phyloP scores from a whole-genome alignment of 192 early-diverging fungal species.

The Gamsiella multidivaricata region DNA sequence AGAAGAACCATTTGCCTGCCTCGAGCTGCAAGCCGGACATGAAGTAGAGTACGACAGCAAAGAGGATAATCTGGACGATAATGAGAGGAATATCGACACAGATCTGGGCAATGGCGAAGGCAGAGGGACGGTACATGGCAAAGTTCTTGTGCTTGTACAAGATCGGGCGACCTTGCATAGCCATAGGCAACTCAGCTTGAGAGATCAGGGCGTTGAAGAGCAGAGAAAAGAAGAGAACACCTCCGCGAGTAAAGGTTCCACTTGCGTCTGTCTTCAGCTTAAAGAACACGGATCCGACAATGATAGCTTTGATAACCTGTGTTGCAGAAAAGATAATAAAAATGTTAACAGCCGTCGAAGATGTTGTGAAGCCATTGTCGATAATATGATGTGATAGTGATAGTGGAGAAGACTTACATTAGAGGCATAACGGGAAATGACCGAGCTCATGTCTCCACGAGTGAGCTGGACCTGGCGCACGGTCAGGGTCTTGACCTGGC shows the following conservation, averaged over 20 bases:
- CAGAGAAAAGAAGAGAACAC: constrained; percentile 76
- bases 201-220: constrained; percentile 68
- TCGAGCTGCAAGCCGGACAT: constrained; percentile 66
- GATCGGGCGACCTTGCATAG: constrained; percentile 78
- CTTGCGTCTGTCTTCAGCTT: constrained; percentile 61
- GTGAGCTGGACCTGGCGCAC: constrained; percentile 74
- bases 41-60: constrained; percentile 69
- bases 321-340: too few relatives aligned
- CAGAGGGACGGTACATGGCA: constrained; percentile 73
- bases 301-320: constrained; percentile 69
- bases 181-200: constrained; percentile 74
- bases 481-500: constrained; percentile 69
- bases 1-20: constrained; percentile 70
- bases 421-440: constrained; percentile 64
- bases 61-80: constrained; percentile 62
- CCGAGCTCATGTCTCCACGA: constrained; percentile 61
- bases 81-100: constrained; percentile 64
- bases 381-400: not conserved
- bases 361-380: too few relatives aligned
- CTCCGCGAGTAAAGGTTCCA: constrained; percentile 86
- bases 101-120: constrained; percentile 67
- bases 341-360: too few relatives aligned
- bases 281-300: constrained; percentile 79
- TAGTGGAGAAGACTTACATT: constrained; percentile 17
- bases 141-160: constrained; percentile 85